phyloP scores from a whole-genome alignment of 2,329 filamentous ascomycete species.

The Colletotrichum liriopes region DNA sequence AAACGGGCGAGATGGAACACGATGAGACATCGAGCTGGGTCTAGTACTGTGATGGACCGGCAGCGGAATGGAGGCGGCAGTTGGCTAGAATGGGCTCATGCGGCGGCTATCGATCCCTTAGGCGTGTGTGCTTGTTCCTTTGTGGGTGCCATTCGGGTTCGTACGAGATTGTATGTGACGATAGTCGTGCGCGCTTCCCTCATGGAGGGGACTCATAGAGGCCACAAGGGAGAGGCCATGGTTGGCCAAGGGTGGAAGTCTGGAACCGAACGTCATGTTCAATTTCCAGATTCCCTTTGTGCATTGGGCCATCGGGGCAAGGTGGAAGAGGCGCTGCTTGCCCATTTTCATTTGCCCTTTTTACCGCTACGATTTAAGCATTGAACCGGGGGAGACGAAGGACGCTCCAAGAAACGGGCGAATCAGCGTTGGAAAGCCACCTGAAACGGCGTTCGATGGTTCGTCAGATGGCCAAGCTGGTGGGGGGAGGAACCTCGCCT shows the following conservation, averaged over 20 bases:
- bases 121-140: not conserved
- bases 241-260: not conserved
- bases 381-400: not conserved
- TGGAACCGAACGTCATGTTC: conserved; percentile 22
- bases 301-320: not conserved
- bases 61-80: conserved; percentile 1
- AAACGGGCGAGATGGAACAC: conserved; percentile 3
- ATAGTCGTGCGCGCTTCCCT: conserved; percentile 20
- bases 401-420: conserved; percentile 1
- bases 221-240: conserved; percentile 6
- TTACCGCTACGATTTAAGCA: conserved; percentile 16
- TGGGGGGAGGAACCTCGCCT: not conserved
- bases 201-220: not conserved
- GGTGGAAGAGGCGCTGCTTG: not conserved
- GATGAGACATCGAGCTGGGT: conserved; percentile 9
- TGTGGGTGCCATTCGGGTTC: conserved; percentile 9
- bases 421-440: conserved; percentile 31
- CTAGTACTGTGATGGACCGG: not conserved
- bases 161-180: conserved; percentile 15
- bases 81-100: not conserved
- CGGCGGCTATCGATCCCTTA: conserved; percentile 11
- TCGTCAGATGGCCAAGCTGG: conserved; percentile 28
- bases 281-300: conserved; percentile 31
- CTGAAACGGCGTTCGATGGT: conserved; percentile 40
- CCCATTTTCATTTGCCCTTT: conserved; percentile 17